A percentile compares a stretch with the other conserved stretches of the same genome.
Evolutionary conservation across 1,284 basidiomycete species (phyloP).

Genomic region (Pisolithus thermaeus): DNA sequence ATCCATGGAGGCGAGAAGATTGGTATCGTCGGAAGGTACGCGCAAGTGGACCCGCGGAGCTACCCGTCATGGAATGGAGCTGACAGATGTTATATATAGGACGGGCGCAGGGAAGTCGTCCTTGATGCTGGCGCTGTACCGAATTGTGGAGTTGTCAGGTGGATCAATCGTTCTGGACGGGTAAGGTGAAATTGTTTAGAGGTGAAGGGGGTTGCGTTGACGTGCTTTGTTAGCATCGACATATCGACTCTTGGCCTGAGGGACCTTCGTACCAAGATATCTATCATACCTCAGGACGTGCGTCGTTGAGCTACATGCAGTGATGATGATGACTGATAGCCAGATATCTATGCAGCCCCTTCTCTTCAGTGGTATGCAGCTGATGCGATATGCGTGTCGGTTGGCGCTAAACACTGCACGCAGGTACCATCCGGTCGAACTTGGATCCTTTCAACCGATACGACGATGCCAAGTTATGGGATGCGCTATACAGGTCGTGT

Average conservation of each 20-base stretch:
- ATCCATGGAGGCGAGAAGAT: slow-evolving; percentile 75
- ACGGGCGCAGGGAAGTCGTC: slow-evolving; percentile 56
- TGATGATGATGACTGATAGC: slow-evolving; percentile 6
- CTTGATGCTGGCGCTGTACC: slow-evolving; percentile 33
- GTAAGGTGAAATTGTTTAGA: slow-evolving; percentile 21
- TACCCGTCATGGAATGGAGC: slow-evolving; percentile 15
- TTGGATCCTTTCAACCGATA: slow-evolving; percentile 64
- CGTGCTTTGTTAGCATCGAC: slow-evolving; percentile 38
- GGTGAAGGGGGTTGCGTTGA: background rate
- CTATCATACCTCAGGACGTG: slow-evolving; percentile 52
- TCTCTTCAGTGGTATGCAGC: slow-evolving; percentile 39
- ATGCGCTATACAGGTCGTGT: slow-evolving; percentile 55
- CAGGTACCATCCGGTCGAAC: slow-evolving; percentile 57
- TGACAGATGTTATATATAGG: slow-evolving; percentile 17
- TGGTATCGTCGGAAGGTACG: slow-evolving; percentile 57
- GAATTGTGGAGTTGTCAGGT: slow-evolving; percentile 37
- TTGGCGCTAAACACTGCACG: slow-evolving; percentile 14
- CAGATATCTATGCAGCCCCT: slow-evolving; percentile 33
- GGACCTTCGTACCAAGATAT: slow-evolving; percentile 41
- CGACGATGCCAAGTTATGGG: slow-evolving; percentile 55
- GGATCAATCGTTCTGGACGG: slow-evolving; percentile 36
- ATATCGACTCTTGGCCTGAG: slow-evolving; percentile 45
- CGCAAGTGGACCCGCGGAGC: background rate
- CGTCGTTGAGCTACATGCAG: slow-evolving; percentile 1
- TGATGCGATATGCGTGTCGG: background rate